phyloP scores from a whole-genome alignment of 495 filamentous ascomycete genomes.

The Aspergillus steynii region DNA sequence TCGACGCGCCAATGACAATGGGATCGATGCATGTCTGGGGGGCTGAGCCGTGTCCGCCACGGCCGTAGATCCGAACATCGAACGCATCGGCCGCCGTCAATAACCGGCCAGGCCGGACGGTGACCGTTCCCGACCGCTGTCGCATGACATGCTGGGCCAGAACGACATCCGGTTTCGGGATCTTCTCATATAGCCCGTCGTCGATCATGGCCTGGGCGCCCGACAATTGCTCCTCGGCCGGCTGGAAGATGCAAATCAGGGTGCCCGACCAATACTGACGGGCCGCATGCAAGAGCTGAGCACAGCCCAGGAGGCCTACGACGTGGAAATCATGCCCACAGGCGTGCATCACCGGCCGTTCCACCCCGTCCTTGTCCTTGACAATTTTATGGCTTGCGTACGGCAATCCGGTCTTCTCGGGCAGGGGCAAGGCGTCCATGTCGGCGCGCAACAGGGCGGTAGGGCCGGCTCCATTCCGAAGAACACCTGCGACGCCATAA shows the following conservation, averaged over 20 bases:
- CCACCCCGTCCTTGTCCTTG: constrained; percentile 44
- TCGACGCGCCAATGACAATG: constrained; percentile 50
- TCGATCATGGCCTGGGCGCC: constrained; percentile 63
- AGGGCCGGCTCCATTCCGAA: constrained; percentile 55
- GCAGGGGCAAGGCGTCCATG: constrained; percentile 61
- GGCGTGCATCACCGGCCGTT: constrained; percentile 63
- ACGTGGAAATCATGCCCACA: constrained; percentile 70
- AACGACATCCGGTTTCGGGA: constrained; percentile 52
- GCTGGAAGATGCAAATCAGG: constrained; percentile 60
- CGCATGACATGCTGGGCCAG: constrained; percentile 60
- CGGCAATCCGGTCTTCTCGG: constrained; percentile 54
- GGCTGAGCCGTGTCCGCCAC: constrained; percentile 53
- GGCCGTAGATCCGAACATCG: constrained; percentile 46
- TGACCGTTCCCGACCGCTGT: constrained; percentile 43
- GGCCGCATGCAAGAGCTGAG: constrained; percentile 42
- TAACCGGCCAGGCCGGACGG: constrained; percentile 25
- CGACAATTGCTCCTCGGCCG: constrained; percentile 55
- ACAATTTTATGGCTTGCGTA: constrained; percentile 52
- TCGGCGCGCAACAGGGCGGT: constrained; percentile 60
- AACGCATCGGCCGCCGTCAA: constrained; percentile 45
- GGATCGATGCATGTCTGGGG: constrained; percentile 59
- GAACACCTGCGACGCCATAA: constrained; percentile 54
- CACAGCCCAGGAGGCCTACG: constrained; percentile 49
- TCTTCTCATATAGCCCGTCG: constrained; percentile 57
- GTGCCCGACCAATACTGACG: constrained; percentile 55